Conservation (phyloP, 495 filamentous ascomycete genomes). For the Neurospora africana region DNA sequence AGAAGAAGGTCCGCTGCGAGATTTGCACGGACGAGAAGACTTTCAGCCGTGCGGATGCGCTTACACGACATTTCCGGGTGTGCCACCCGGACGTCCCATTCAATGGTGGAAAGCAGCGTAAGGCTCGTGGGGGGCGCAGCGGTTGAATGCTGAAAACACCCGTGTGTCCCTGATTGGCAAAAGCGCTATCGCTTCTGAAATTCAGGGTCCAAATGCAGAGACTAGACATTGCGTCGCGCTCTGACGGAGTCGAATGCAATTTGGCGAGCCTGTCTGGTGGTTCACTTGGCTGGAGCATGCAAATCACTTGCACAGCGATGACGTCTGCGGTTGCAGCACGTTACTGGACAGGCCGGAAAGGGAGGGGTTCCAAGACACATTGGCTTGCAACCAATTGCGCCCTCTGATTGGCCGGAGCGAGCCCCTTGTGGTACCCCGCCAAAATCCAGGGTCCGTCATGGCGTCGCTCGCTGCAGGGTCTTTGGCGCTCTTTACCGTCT, state of each 20-base stretch:
- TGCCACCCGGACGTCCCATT: constrained; percentile 81
- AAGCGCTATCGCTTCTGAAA: background rate
- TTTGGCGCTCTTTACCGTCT: background rate
- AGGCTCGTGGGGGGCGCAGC: constrained; percentile 21
- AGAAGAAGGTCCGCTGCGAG: constrained; percentile 92
- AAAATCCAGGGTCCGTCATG: constrained; percentile 8
- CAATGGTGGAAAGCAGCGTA: constrained; percentile 49
- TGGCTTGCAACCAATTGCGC: constrained; percentile 1
- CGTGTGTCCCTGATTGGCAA: background rate
- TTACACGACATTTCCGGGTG: constrained; percentile 86
- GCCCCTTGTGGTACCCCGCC: constrained; percentile 1
- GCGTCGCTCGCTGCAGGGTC: constrained; percentile 12
- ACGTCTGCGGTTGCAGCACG: constrained; percentile 11
- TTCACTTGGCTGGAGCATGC: background rate
- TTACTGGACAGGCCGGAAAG: background rate
- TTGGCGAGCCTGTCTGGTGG: background rate
- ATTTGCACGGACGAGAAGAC: constrained; percentile 96
- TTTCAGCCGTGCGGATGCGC: constrained; percentile 82
- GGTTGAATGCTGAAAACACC: constrained; percentile 8
- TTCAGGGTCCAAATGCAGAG: background rate
- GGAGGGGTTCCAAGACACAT: constrained; percentile 8
- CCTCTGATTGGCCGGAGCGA: constrained; percentile 7
- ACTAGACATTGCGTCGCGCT: background rate
- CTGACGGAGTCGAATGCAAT: background rate
- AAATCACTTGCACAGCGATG: constrained; percentile 12